Conservation (phyloP, 306 rosid genomes). For the Prunus mume region DNA sequence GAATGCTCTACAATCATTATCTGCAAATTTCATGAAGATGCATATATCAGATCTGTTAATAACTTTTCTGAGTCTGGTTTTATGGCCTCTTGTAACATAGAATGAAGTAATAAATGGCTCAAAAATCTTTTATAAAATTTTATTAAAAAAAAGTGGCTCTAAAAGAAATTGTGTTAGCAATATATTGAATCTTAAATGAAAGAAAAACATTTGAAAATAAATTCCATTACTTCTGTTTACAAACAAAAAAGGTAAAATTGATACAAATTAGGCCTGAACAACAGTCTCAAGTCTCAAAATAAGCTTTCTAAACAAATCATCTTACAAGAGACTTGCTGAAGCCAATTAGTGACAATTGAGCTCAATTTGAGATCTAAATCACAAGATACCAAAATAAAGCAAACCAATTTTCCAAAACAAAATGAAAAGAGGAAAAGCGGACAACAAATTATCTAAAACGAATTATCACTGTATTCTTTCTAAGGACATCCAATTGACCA, state of each 20-base stretch:
- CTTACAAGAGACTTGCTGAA: background rate
- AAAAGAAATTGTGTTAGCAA: background rate
- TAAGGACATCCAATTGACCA: background rate
- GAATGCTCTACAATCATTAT: background rate
- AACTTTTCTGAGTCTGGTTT: background rate
- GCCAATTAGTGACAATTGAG: slow-evolving; percentile 8
- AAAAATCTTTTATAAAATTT: background rate
- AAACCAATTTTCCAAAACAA: background rate
- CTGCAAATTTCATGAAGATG: background rate
- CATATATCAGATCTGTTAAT: background rate
- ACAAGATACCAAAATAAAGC: background rate
- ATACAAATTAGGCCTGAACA: background rate
- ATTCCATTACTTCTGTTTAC: background rate
- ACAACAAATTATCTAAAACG: background rate
- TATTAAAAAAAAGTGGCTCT: background rate
- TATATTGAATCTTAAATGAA: background rate
- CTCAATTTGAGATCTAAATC: slow-evolving; percentile 35
- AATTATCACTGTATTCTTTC: slow-evolving; percentile 4
- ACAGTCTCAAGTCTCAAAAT: background rate
- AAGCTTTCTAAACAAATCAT: background rate
- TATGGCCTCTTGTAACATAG: background rate
- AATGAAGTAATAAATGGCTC: background rate
- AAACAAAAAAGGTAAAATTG: background rate
- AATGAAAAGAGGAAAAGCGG: background rate
- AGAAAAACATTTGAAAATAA: background rate